phyloP scores from a whole-genome alignment of 1,139 yeast species.

The Pichiaceae sp. region DNA sequence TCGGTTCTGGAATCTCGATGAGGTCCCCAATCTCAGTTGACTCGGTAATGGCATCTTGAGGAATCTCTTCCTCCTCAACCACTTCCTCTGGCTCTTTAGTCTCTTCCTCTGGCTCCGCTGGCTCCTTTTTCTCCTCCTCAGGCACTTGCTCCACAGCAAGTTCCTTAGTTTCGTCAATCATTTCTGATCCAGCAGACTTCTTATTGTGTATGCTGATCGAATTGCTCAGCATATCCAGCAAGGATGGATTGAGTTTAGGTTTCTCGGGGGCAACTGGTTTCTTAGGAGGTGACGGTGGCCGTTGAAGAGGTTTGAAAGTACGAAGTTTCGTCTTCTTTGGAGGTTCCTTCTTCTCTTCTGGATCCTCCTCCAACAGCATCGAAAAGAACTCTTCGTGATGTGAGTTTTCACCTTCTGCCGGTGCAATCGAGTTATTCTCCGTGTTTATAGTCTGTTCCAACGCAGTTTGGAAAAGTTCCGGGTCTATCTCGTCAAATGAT shows the following conservation, averaged over 20 bases:
- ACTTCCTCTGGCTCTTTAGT: neutral
- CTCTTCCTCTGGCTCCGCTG: neutral
- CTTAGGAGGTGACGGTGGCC: constrained; percentile 10
- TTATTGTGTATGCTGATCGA: constrained; percentile 16
- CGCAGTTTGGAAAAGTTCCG: constrained; percentile 5
- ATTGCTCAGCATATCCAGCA: constrained; percentile 14
- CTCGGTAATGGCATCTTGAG: neutral
- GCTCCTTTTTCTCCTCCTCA: neutral
- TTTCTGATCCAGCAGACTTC: constrained; percentile 11
- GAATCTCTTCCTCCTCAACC: neutral
- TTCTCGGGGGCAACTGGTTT: constrained; percentile 18
- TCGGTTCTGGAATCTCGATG: neutral
- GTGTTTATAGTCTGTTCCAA: constrained; percentile 3
- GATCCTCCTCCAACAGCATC: constrained; percentile 5
- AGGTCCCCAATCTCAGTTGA: neutral
- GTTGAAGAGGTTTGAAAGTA: constrained; percentile 1
- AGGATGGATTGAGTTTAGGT: constrained; percentile 14
- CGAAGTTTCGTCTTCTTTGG: neutral
- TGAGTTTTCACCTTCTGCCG: neutral
- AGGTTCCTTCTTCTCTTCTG: constrained; percentile 2
- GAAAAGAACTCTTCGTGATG: constrained; percentile 1
- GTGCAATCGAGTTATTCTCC: constrained; percentile 2
- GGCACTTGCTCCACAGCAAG: neutral
- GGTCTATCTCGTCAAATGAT: constrained; percentile 3
- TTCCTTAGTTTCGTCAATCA: constrained; percentile 2